Evolutionary conservation across 805 yeast species (phyloP), one percentile per base, ranked within the genome.

Genomic region (Teunomyces aglyptinius): DNA sequence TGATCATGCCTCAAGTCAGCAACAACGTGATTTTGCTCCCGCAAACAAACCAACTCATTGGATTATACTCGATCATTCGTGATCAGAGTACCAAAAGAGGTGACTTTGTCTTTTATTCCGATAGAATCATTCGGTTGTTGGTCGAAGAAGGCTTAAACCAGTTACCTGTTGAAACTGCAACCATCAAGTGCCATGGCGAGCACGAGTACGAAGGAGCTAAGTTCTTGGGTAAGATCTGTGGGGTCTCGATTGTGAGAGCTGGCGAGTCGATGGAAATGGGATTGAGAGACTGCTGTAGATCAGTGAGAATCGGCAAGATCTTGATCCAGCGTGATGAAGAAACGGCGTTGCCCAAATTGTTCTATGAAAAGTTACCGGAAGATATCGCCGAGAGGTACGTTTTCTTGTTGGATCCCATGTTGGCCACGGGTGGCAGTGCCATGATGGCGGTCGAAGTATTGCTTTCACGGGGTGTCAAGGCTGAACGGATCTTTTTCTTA

Each of bases 251-350:
- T 63, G 95, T 94, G 59, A 80, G 99, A 64, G 99, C 99, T 4
- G 99, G 99, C 55, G 99, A 94, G 68, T 86, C 96, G 38, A 94
- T 94, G 99, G 99, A 94, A 69, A 96, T 89, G 76, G 99, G 98
- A 28, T 75, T 94, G 53, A 82, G 99, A 66, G 98, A 92, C 65
- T 92, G 99, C 69, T 90, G 98, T 66, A 80, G 99, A 54, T 86
- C 96, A 8, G 99, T 94, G 32, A 79, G 98, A 62, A 87, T 94
- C 50, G 99, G 99, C 45, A 94, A 94, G 75, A 92, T 94, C 56
- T 76, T 94, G 62, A 94, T 94, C 57, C 99, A 94, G 73, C 81
- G 99, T 69, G 97, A 94, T 62, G 99, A 94, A 70, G 99, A 94
- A 70, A 94, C 98, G 20, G 96, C 97, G 2, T 67, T 78, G 57